Base-by-base conservation (phyloP, 768 basidiomycete species). In the Ramaria rubella region DNA sequence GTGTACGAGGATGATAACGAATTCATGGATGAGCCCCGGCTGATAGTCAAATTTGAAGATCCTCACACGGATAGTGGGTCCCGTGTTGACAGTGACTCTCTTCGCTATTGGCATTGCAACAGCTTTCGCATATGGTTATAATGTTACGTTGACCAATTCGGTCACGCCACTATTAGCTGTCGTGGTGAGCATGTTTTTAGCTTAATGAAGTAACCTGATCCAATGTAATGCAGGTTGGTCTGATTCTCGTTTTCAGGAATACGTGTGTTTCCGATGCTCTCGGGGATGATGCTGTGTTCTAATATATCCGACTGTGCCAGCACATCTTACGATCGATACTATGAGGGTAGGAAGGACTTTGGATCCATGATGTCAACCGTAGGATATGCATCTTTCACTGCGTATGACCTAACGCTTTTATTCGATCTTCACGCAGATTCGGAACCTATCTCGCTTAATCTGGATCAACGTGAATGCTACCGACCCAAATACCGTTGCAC, bases 321-420 rank as follows among this genome's bases (percentile, higher is more conserved):
- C 51, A 91, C 88, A 23, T 90, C 88, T 7, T 93, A 91, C 62
- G 88, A 92, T 63, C 83, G 89, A 31, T 91, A 85, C 64, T 90
- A 85, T 78, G 92, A 94, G 73, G 94, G 93, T 48, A 77, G 94
- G 61, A 95, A 89, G 69, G 81, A 83, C 42, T 94, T 94, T 65
- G 83, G 86, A 0, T 63, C 81, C 7, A 67, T 94, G 55, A 81
- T 79, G 11, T 79, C 90, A 14, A 83, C 85, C 64, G 81, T 81
- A 63, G 49, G 70, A 53, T 30, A 21, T 14, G 27, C 49, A 17
- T 42, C 8, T 33, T 21, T n/a, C 49, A 27, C 19, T 49, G 26
- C n/a, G 15, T 30, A 9, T 15, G 17, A 5, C 5, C 42, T 19
- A 26, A 59, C 19, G 53, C 24, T 1, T 49, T 46, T 43, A 46